Evolutionary conservation across 1,139 yeast genomes (phyloP).

Genomic region (Candida smagusa): DNA sequence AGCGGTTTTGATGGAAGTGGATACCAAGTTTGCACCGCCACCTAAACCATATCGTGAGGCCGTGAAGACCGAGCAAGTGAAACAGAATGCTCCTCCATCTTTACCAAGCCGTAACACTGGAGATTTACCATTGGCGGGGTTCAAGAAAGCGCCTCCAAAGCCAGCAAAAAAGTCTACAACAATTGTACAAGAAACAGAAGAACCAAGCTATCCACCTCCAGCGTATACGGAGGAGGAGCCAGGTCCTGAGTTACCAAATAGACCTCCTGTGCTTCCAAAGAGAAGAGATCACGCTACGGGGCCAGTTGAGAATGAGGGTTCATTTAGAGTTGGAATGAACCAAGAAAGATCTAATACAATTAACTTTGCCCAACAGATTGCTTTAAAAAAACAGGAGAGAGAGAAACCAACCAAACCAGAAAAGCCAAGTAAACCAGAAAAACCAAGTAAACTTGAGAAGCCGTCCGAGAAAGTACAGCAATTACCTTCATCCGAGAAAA

Average conservation of each 20-base stretch:
- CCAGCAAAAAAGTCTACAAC: constrained; percentile 29
- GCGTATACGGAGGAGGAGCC: constrained; percentile 17
- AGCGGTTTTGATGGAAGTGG: constrained; percentile 22
- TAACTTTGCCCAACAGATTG: constrained; percentile 26
- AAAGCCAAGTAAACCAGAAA: constrained; percentile 12
- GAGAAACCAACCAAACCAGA: constrained; percentile 7
- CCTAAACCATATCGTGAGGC: constrained; percentile 19
- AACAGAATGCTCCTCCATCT: too few species aligned
- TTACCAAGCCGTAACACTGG: too few species aligned
- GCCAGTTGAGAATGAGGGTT: too few species aligned
- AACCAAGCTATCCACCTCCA: constrained; percentile 17
- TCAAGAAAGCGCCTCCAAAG: constrained; percentile 39
- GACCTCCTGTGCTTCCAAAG: not conserved
- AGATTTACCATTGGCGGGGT: constrained; percentile 3
- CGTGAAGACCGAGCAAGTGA: not conserved
- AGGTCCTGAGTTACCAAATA: constrained; percentile 1
- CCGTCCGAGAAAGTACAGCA: too few species aligned
- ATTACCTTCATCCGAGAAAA: too few species aligned
- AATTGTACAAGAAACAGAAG: constrained; percentile 8
- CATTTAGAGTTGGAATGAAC: too few species aligned
- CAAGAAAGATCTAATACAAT: too few species aligned
- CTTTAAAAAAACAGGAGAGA: constrained; percentile 7
- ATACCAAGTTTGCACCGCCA: constrained; percentile 27
- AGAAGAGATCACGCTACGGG: too few species aligned
- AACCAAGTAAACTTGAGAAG: constrained; percentile 9